These are phyloP conservation scores for Mayamaea pseudoterrestris DNA, from an alignment of 108 stramenopile species.

Conservation along the genomic window DNA sequence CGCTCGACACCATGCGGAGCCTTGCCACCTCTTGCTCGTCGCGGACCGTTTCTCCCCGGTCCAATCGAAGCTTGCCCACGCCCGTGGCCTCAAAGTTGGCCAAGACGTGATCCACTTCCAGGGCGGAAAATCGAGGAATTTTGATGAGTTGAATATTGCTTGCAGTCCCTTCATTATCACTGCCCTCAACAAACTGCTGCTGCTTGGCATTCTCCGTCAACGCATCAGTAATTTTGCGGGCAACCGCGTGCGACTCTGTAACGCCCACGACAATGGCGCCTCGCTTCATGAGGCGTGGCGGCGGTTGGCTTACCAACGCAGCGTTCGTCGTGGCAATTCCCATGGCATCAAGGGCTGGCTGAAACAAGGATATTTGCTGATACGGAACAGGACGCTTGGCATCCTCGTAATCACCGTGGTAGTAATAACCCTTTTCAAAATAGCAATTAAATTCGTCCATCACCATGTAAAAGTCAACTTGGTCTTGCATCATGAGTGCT, in stretches of 20 bases:
- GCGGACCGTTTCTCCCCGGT: constrained; percentile 70
- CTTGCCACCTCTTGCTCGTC: constrained; percentile 67
- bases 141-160: constrained; percentile 28
- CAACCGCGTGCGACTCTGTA: constrained; percentile 53
- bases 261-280: constrained; percentile 57
- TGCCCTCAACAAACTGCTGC: not conserved
- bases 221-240: constrained; percentile 32
- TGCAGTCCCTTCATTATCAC: not conserved
- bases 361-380: constrained; percentile 52
- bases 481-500: constrained; percentile 46
- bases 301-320: constrained; percentile 29
- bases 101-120: constrained; percentile 72
- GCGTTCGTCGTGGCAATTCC: no score
- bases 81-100: constrained; percentile 73
- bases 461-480: constrained; percentile 59
- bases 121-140: constrained; percentile 39
- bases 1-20: constrained; percentile 68
- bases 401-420: constrained; percentile 66
- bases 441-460: constrained; percentile 75
- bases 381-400: constrained; percentile 55
- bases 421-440: constrained; percentile 68
- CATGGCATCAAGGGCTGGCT: constrained; percentile 60
- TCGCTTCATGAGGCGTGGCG: constrained; percentile 28
- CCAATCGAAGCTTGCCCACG: constrained; percentile 62
- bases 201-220: constrained; percentile 28